Evolutionary conservation across 805 yeast genomes (phyloP).

Genomic region (Ogataea trehalophila): DNA sequence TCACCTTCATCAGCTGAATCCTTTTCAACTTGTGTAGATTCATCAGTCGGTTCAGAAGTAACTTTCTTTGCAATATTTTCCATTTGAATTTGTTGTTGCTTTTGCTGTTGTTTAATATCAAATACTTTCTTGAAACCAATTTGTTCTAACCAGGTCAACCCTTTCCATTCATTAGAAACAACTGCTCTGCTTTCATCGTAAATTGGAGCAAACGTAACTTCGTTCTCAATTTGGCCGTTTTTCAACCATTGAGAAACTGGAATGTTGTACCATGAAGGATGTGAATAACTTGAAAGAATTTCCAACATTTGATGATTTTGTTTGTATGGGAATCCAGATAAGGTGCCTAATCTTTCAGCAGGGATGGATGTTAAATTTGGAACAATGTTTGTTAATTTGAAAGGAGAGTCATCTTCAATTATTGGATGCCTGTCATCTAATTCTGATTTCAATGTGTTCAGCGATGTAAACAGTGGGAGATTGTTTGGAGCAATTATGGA

Average conservation of each 20-base stretch:
- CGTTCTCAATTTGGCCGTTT: slow-evolving; percentile 32
- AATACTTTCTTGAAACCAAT: slow-evolving; percentile 40
- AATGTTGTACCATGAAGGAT: slow-evolving; percentile 60
- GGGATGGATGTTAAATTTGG: slow-evolving; percentile 41
- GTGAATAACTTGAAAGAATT: slow-evolving; percentile 48
- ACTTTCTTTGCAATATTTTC: slow-evolving; percentile 9
- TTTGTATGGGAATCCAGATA: slow-evolving; percentile 34
- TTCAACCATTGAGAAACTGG: slow-evolving; percentile 66
- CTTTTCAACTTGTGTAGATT: neutral
- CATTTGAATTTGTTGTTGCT: slow-evolving; percentile 6
- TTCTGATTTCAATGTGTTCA: slow-evolving; percentile 55
- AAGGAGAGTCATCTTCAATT: slow-evolving; percentile 52
- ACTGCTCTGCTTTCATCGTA: slow-evolving; percentile 56
- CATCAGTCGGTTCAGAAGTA: no score
- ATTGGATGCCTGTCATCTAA: slow-evolving; percentile 70
- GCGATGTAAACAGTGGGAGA: slow-evolving; percentile 75
- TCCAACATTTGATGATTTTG: slow-evolving; percentile 29
- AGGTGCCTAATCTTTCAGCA: slow-evolving; percentile 39
- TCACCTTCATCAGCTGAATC: slow-evolving; percentile 12
- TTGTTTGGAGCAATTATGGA: slow-evolving; percentile 56
- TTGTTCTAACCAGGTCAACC: slow-evolving; percentile 50
- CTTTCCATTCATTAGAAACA: slow-evolving; percentile 45
- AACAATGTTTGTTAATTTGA: slow-evolving; percentile 60
- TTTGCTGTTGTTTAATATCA: slow-evolving; percentile 10
- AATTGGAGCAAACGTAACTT: slow-evolving; percentile 60